These are phyloP conservation scores for Helicostylum pulchrum DNA, from an alignment of 192 early-diverging fungal species.

Conservation along the genomic window DNA sequence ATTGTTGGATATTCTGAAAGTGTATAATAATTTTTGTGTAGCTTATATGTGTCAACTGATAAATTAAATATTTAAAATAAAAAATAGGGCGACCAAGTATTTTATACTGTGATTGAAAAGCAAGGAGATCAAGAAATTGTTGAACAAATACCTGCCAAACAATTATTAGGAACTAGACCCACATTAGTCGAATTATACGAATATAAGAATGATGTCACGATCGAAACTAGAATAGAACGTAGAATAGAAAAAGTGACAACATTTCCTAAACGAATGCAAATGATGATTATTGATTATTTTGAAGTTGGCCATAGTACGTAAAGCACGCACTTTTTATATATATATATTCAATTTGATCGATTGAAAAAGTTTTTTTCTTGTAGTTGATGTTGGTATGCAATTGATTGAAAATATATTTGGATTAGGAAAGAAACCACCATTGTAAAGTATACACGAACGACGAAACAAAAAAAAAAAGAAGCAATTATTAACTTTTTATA, in stretches of 20 bases:
- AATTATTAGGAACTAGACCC: not conserved
- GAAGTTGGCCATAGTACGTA: conserved; percentile 6
- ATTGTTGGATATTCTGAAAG: too few relatives aligned
- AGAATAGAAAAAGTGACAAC: not conserved
- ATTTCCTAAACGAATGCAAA: conserved; percentile 1
- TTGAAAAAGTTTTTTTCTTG: not conserved
- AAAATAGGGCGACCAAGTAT: not conserved
- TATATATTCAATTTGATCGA: not conserved
- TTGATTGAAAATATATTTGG: conserved; percentile 10
- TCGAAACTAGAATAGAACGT: not conserved
- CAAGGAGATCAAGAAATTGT: not conserved
- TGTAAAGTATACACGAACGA: not conserved
- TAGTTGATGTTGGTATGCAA: conserved; percentile 8
- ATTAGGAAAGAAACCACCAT: not conserved
- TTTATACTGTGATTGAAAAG: not conserved
- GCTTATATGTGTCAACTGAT: too few relatives aligned
- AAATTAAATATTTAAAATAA: too few relatives aligned
- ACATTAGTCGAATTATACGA: not conserved
- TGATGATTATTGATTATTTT: conserved; percentile 16
- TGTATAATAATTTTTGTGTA: too few relatives aligned
- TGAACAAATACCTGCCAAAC: not conserved
- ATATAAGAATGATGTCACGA: not conserved
- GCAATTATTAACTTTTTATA: not conserved
- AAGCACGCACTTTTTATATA: not conserved
- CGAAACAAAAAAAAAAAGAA: not conserved